Conservation (phyloP, 1,284 basidiomycete species). For the Omphalotus olearius region DNA sequence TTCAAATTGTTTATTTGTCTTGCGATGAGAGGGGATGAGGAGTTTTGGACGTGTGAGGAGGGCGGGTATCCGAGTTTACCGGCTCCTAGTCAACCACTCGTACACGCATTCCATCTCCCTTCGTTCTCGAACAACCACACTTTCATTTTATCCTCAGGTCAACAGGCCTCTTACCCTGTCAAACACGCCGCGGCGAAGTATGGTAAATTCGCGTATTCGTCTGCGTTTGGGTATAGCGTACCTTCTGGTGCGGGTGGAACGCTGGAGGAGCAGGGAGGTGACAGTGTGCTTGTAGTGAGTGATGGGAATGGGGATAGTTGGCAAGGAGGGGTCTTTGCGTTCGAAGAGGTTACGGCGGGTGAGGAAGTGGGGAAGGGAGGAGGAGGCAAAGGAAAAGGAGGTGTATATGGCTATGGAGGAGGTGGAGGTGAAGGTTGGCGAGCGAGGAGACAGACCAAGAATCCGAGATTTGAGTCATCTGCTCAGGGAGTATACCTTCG, state of each 20-base stretch:
- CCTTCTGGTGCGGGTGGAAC: slow-evolving; percentile 64
- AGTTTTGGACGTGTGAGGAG: slow-evolving; percentile 68
- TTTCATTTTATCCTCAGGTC: slow-evolving; percentile 71
- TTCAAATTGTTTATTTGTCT: slow-evolving; percentile 75
- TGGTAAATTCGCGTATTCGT: slow-evolving; percentile 72
- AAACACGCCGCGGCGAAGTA: slow-evolving; percentile 78
- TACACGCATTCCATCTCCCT: slow-evolving; percentile 67
- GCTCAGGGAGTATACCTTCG: slow-evolving; percentile 38
- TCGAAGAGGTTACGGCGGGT: too few species aligned
- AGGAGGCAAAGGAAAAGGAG: too few species aligned
- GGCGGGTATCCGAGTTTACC: slow-evolving; percentile 39
- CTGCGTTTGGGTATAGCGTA: slow-evolving; percentile 73
- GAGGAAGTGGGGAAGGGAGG: too few species aligned
- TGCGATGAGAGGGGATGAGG: slow-evolving; percentile 58
- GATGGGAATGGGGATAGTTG: slow-evolving; percentile 24
- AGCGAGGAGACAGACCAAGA: slow-evolving; percentile 56
- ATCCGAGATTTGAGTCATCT: slow-evolving; percentile 50
- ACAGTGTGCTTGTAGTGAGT: slow-evolving; percentile 65
- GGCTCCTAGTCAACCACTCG: slow-evolving; percentile 44
- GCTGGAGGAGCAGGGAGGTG: slow-evolving; percentile 67
- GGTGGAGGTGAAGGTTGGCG: slow-evolving; percentile 71
- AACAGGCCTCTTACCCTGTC: slow-evolving; percentile 76
- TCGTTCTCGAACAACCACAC: slow-evolving; percentile 60
- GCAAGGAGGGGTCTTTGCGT: too few species aligned
- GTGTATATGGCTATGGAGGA: slow-evolving; percentile 14